Evolutionary conservation across 1,284 basidiomycete species (phyloP), one percentile per base, ranked within the genome.

Genomic region (Ceratobasidium sp.): DNA sequence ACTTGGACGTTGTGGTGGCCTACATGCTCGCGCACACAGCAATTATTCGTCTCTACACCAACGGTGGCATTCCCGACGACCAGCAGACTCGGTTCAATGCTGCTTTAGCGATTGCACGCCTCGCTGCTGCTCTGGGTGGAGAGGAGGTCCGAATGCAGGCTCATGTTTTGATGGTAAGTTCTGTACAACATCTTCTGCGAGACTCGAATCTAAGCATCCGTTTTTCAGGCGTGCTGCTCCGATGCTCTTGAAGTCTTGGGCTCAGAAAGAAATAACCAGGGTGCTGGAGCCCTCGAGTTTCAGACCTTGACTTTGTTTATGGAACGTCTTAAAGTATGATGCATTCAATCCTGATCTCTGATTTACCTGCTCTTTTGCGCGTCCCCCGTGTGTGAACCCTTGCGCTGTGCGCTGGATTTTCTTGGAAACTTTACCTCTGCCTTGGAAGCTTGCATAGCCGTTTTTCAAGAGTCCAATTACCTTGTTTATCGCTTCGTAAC

Each of bases 11-110:
- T 27, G 24, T 56, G 41, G 48, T 51, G 65, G 33, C 31, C n/a
- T 29, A 56, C 17, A 67, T 67, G 33, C 50, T 67, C 44, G 65
- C 65, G 14, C 45, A 67, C 29, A 54, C 65, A 31, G 65, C 65
- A 8, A 44, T 17, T 6, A 54, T 67, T 27, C 51, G 65, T n/a
- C 45, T 67, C 22, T 51, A 41, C 44, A 36, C 19, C 1, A 33
- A 31, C 27, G 31, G 24, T 15, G 11, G 31, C 17, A 2, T 44
- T n/a, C 1, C n/a, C 8, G 48, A 51, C 3, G 48, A 48, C 24
- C 47, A 51, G 27, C 14, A 36, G 8, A 8, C 14, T 9, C 41
- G 65, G 7, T 8, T 45, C 9, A 51, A 33, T 11, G 51, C 51
- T 24, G 50, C 65, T n/a, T 19, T 27, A 14, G 50, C 51, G 24